Percentiles rank a stretch among this genome's conserved stretches.
These are phyloP conservation scores for Myochromella boudieri DNA, from an alignment of 768 basidiomycete genomes.

Conservation along the genomic window DNA sequence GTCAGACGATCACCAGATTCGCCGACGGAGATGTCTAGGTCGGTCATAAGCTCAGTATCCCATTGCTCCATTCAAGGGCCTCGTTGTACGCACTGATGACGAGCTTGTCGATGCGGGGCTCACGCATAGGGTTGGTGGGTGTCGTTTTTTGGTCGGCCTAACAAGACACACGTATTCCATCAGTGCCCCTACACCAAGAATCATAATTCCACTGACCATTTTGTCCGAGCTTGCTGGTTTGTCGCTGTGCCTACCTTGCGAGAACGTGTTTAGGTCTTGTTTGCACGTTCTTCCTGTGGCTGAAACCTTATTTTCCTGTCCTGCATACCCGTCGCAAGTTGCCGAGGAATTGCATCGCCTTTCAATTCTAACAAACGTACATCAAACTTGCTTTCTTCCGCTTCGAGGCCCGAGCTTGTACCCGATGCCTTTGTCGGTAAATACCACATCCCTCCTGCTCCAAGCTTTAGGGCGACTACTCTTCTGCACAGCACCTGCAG, in stretches of 20 bases:
- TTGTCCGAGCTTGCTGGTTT: conserved; percentile 36
- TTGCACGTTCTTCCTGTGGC: conserved; percentile 32
- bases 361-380: conserved; percentile 11
- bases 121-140: conserved; percentile 93
- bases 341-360: conserved; percentile 17
- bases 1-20: conserved; percentile 99
- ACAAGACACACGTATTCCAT: background rate
- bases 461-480: no score
- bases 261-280: conserved; percentile 25
- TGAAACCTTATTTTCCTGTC: conserved; percentile 38
- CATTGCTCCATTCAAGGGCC: conserved; percentile 5
- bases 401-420: no score
- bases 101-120: conserved; percentile 96
- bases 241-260: conserved; percentile 37
- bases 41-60: conserved; percentile 3
- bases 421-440: no score
- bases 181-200: conserved; percentile 7
- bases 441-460: no score
- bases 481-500: no score
- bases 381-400: no score
- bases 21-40: conserved; percentile 99
- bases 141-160: conserved; percentile 88
- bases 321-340: conserved; percentile 32
- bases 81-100: conserved; percentile 85
- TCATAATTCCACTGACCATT: conserved; percentile 36